Conservation (phyloP, 2,329 filamentous ascomycete genomes). For the Didymella arachidicola region DNA sequence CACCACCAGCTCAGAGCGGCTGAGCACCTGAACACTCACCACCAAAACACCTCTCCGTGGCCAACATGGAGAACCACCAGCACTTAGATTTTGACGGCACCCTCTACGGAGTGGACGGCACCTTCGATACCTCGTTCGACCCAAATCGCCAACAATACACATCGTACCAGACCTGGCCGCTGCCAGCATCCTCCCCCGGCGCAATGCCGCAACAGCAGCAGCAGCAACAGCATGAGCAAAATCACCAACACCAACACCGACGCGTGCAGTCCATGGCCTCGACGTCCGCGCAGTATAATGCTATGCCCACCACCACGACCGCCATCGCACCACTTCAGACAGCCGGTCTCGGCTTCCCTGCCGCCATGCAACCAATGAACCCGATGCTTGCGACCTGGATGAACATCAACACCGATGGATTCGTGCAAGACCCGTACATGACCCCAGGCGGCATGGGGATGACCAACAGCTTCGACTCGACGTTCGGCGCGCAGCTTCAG, state of each 20-base stretch:
- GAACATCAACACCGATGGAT: conserved; percentile 49
- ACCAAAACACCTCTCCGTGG: conserved; percentile 33
- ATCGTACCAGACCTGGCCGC: conserved; percentile 50
- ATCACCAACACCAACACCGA: conserved; percentile 35
- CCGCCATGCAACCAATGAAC: conserved; percentile 46
- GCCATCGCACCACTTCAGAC: conserved; percentile 48
- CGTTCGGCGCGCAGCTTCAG: conserved; percentile 54
- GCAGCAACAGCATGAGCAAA: conserved; percentile 30
- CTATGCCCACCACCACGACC: conserved; percentile 33
- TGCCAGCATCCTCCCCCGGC: conserved; percentile 47
- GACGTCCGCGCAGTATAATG: conserved; percentile 31
- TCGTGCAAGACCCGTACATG: conserved; percentile 38
- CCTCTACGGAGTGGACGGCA: conserved; percentile 48
- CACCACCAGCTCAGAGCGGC: conserved; percentile 47
- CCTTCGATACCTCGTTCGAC: conserved; percentile 51
- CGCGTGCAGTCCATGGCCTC: conserved; percentile 41
- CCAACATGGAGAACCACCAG: conserved; percentile 53
- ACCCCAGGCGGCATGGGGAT: conserved; percentile 40
- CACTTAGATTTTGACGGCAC: conserved; percentile 50
- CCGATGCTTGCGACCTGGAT: conserved; percentile 54
- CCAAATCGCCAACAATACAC: conserved; percentile 44
- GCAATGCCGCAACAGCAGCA: conserved; percentile 44
- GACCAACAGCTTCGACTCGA: conserved; percentile 49
- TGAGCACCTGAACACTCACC: conserved; percentile 38
- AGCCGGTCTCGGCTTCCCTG: conserved; percentile 42